Evolutionary conservation across 371 early-diverging fungal species (phyloP).

Genomic region (Mucor saturninus): DNA sequence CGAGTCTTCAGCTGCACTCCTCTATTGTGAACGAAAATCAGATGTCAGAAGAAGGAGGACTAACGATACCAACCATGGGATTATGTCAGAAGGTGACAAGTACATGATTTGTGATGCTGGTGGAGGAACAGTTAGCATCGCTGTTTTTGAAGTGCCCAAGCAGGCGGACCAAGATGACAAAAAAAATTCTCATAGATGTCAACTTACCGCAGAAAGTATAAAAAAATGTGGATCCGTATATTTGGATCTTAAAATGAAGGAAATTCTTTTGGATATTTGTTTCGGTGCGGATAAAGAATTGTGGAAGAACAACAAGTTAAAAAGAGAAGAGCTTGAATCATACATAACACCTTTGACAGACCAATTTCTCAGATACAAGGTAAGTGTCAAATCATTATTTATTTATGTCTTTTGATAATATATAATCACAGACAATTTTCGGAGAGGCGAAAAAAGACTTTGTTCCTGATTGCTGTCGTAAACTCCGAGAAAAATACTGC

Average conservation of each 20-base stretch:
- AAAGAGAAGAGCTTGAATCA: too few relatives aligned
- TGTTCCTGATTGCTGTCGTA: too few relatives aligned
- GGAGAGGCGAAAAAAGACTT: too few relatives aligned
- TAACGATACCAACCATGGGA: too few relatives aligned
- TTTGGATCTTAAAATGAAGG: conserved; percentile 21
- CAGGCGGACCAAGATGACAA: background rate
- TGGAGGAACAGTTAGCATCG: conserved; percentile 51
- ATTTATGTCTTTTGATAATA: too few relatives aligned
- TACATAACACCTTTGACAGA: too few relatives aligned
- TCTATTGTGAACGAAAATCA: conserved; percentile 39
- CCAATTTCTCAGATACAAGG: too few relatives aligned
- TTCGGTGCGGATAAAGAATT: too few relatives aligned
- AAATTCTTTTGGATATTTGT: background rate
- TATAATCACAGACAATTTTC: too few relatives aligned
- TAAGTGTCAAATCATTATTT: too few relatives aligned
- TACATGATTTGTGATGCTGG: conserved; percentile 22
- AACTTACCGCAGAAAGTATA: conserved; percentile 15
- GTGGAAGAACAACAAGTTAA: background rate
- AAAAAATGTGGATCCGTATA: conserved; percentile 24
- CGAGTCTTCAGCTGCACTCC: conserved; percentile 49
- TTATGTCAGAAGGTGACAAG: background rate
- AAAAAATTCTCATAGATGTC: conserved; percentile 18
- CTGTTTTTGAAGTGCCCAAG: conserved; percentile 9
- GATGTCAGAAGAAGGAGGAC: too few relatives aligned
- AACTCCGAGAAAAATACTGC: too few relatives aligned